These are phyloP conservation scores for Viola odorata DNA, from an alignment of 345 rosid genomes.

Conservation along the genomic window DNA sequence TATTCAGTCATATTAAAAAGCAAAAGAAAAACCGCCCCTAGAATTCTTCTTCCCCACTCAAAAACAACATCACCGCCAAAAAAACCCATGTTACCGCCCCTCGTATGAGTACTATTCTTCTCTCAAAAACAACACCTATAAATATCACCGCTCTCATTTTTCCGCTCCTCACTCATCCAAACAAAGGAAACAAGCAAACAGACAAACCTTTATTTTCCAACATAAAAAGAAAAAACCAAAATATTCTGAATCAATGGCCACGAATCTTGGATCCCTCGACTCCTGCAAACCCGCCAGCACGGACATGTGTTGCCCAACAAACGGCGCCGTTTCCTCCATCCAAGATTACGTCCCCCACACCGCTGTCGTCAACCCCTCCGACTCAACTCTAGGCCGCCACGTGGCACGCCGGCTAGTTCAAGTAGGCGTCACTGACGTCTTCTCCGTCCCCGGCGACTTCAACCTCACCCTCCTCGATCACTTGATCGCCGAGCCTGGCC, in stretches of 20 bases:
- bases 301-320: conserved; percentile 38
- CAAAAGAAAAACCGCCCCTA: conserved; percentile 1
- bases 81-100: neutral
- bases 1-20: no score
- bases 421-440: conserved; percentile 45
- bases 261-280: conserved; percentile 43
- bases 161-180: no score
- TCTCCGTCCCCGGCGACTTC: conserved; percentile 76
- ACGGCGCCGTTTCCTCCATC: conserved; percentile 33
- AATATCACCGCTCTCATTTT: no score
- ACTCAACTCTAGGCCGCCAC: conserved; percentile 61
- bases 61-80: neutral
- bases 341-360: conserved; percentile 25
- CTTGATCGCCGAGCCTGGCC: conserved; percentile 66
- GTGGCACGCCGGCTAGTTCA: conserved; percentile 61
- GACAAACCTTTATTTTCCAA: neutral
- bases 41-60: neutral
- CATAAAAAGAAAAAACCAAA: no score
- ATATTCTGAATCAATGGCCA: conserved; percentile 33
- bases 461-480: conserved; percentile 76
- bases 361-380: conserved; percentile 25
- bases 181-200: no score
- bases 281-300: conserved; percentile 28
- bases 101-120: no score
- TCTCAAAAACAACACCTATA: no score